phyloP scores from a whole-genome alignment of 163 green algal species.

The Prototheca wickerhamii region DNA sequence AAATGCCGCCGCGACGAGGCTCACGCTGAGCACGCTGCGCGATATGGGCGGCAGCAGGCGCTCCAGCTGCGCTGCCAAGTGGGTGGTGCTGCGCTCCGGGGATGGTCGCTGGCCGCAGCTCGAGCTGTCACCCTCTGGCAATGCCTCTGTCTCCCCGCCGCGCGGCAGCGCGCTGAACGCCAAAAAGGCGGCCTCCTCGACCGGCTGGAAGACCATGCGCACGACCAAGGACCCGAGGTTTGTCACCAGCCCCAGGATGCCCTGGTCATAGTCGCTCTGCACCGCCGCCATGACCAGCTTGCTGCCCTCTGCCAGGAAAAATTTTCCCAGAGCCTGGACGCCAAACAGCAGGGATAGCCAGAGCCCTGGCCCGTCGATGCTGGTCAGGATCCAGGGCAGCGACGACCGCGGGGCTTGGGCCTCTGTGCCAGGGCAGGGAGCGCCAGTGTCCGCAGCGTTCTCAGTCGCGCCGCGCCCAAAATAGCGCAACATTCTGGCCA shows the following conservation, averaged over 20 bases:
- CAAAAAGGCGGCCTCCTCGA: constrained; percentile 82
- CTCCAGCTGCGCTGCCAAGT: constrained; percentile 15
- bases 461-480: too few relatives aligned
- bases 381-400: neutral
- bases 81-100: neutral
- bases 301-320: constrained; percentile 78
- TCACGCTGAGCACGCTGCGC: constrained; percentile 43
- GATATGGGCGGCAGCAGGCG: constrained; percentile 43
- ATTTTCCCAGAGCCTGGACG: constrained; percentile 72
- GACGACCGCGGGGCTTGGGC: too few relatives aligned
- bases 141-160: neutral
- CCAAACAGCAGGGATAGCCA: constrained; percentile 23
- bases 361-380: constrained; percentile 13
- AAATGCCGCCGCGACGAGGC: constrained; percentile 59
- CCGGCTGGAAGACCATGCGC: constrained; percentile 71
- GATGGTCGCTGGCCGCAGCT: too few relatives aligned
- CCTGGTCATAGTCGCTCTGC: constrained; percentile 50
- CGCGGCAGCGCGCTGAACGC: constrained; percentile 50
- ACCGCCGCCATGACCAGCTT: constrained; percentile 68
- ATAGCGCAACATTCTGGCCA: too few relatives aligned
- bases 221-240: constrained; percentile 81
- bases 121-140: too few relatives aligned
- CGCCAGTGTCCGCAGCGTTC: too few relatives aligned
- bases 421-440: too few relatives aligned
- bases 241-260: constrained; percentile 75